Percentiles rank a stretch among this genome's conserved stretches.
These are phyloP conservation scores for Mucuna pruriens DNA, from an alignment of 306 rosid genomes.

Conservation along the genomic window DNA sequence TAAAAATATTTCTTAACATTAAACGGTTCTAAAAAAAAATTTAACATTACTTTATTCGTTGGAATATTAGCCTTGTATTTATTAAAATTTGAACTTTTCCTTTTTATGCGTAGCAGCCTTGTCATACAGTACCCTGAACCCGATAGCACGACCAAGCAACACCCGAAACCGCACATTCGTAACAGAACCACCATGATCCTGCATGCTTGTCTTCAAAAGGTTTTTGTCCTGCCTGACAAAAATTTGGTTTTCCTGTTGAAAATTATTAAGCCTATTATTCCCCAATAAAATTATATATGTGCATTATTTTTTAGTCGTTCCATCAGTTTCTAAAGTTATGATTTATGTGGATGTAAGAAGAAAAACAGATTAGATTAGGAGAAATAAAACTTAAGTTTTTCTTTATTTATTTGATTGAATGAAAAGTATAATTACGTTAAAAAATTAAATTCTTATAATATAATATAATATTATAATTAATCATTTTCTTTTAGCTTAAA, in stretches of 20 bases:
- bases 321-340: too few relatives aligned
- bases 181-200: constrained; percentile 32
- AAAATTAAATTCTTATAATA: too few relatives aligned
- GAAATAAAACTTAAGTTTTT: too few relatives aligned
- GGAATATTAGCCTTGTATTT: neutral
- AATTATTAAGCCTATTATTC: constrained; percentile 3
- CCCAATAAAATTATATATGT: neutral
- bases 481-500: too few relatives aligned
- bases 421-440: too few relatives aligned
- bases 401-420: neutral
- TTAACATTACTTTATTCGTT: neutral
- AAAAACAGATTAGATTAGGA: too few relatives aligned
- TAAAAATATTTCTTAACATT: neutral
- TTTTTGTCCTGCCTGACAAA: neutral
- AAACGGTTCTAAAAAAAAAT: neutral
- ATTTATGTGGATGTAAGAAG: too few relatives aligned
- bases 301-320: too few relatives aligned
- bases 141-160: constrained; percentile 6
- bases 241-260: neutral
- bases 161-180: constrained; percentile 33
- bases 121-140: neutral
- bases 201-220: constrained; percentile 26
- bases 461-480: too few relatives aligned
- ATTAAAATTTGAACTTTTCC: neutral
- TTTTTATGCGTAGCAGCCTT: neutral